phyloP scores from a whole-genome alignment of 306 rosid genomes.

The Dalbergia cochinchinensis region DNA sequence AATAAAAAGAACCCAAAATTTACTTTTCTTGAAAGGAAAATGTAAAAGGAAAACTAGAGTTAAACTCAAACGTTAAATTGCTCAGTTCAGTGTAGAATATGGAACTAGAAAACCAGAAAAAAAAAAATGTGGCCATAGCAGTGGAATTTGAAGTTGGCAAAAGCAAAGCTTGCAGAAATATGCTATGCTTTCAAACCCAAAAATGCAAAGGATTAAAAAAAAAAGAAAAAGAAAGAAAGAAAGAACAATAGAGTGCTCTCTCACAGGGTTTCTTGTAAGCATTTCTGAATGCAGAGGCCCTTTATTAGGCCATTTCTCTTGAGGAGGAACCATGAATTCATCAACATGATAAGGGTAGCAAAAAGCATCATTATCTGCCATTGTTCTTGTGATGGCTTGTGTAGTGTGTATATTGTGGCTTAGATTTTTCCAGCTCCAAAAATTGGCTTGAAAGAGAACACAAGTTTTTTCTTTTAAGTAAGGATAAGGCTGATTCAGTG shows the following conservation, averaged over 20 bases:
- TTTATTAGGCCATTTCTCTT: slow-evolving; percentile 43
- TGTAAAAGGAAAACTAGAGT: neutral
- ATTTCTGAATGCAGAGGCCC: slow-evolving; percentile 50
- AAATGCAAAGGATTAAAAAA: neutral
- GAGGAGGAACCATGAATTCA: slow-evolving; percentile 47
- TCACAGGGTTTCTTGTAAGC: slow-evolving; percentile 60
- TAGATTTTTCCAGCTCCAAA: slow-evolving; percentile 32
- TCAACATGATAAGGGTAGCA: slow-evolving; percentile 63
- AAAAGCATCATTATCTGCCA: slow-evolving; percentile 63
- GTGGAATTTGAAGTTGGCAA: slow-evolving; percentile 2
- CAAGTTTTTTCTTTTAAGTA: slow-evolving; percentile 26
- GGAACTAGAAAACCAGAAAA: slow-evolving; percentile 21
- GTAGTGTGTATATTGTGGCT: neutral
- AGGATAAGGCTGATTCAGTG: slow-evolving; percentile 33
- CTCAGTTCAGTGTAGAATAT: neutral
- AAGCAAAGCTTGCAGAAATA: slow-evolving; percentile 23
- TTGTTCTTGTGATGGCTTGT: slow-evolving; percentile 44
- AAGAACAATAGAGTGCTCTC: slow-evolving; percentile 36
- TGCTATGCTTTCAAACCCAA: neutral
- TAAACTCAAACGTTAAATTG: neutral
- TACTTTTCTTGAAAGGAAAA: neutral
- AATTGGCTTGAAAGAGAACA: slow-evolving; percentile 18
- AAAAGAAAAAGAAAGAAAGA: too few relatives aligned
- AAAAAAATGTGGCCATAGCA: neutral
- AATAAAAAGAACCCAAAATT: slow-evolving; percentile 34